A percentile compares a stretch with the other conserved stretches of the same genome.
Evolutionary conservation across 1,284 basidiomycete species (phyloP).

Genomic region (Leccinum griseonigrum): DNA sequence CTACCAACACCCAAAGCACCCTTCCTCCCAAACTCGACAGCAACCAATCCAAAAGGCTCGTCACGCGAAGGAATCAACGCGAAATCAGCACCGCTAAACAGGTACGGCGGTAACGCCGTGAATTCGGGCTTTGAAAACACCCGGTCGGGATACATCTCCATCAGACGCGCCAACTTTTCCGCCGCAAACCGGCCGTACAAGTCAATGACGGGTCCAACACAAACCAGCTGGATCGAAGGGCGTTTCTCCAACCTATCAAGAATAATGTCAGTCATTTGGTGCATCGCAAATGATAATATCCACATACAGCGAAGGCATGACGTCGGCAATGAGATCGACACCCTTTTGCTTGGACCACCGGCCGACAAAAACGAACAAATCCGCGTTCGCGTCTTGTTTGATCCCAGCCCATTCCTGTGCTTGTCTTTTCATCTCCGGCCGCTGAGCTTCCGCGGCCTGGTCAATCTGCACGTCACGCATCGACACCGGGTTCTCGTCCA

Average conservation of each 20-base stretch:
- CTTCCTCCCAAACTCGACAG: slow-evolving; percentile 93
- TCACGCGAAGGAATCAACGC: slow-evolving; percentile 92
- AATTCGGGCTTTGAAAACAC: slow-evolving; percentile 94
- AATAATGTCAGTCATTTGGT: slow-evolving; percentile 11
- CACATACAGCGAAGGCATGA: slow-evolving; percentile 81
- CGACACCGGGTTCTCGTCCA: slow-evolving; percentile 75
- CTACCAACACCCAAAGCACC: slow-evolving; percentile 92
- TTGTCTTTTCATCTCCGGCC: slow-evolving; percentile 85
- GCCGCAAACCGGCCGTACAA: slow-evolving; percentile 92
- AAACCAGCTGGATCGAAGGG: slow-evolving; percentile 81
- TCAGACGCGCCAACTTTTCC: slow-evolving; percentile 85
- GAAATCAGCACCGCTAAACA: slow-evolving; percentile 93
- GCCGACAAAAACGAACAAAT: slow-evolving; percentile 92
- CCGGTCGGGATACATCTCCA: slow-evolving; percentile 92
- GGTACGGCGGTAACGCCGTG: slow-evolving; percentile 87
- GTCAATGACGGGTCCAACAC: slow-evolving; percentile 91
- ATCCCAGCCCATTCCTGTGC: slow-evolving; percentile 93
- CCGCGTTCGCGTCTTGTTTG: slow-evolving; percentile 84
- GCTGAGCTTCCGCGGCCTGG: slow-evolving; percentile 77
- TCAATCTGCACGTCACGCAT: slow-evolving; percentile 79
- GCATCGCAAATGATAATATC: not conserved
- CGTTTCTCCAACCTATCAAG: slow-evolving; percentile 73
- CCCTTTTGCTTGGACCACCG: slow-evolving; percentile 97
- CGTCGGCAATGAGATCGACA: slow-evolving; percentile 91
- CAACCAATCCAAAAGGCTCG: slow-evolving; percentile 92